Evolutionary conservation across 768 basidiomycete species (phyloP), one percentile per base, ranked within the genome.

Genomic region (Suillus weaverae): DNA sequence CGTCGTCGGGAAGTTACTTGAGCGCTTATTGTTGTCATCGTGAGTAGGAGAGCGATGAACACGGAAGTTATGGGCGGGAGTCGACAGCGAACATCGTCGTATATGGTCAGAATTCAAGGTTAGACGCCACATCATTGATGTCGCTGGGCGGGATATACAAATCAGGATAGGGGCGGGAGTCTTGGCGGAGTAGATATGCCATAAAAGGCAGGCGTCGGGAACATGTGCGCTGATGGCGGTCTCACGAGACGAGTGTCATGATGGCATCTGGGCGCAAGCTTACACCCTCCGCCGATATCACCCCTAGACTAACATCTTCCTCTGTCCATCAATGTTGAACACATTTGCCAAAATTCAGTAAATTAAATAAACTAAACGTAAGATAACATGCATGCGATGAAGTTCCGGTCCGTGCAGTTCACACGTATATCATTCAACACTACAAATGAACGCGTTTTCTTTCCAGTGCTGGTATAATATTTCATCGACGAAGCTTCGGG

Each of bases 401-500:
- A 26, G 26, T 26, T 26, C 26, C 50, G 16, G 44, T 46, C n/a
- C 41, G 41, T 18, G 16, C 41, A 18, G 48, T 51, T 51, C 26
- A 51, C 50, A 51, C 14, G 14, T 41, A 35, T 35, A 35, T 11
- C n/a, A 46, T 46, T 46, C n/a, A 44, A 44, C 20, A 46, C 44
- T 46, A 99, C 97, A 35, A 35, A 35, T 35, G 81, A 97, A 99
- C 0, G 95, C 95, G 8, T 97, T 91, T 46, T 95, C 89, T 72
- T 96, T 94, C 0, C 16, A 41, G 39, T 41, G 18, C 41, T 7
- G 41, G 7, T 44, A n/a, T 10, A 11, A 11, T 97, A 97, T 2
- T 98, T 99, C 93, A 71, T 95, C 93, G 89, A 99, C 92, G 70
- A 95, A 72, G 60, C 89, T 86, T 18, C 97, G 84, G 5, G 95